These are phyloP conservation scores for Alternaria triticimaculans DNA, from an alignment of 2,329 filamentous ascomycete species.

Conservation along the genomic window DNA sequence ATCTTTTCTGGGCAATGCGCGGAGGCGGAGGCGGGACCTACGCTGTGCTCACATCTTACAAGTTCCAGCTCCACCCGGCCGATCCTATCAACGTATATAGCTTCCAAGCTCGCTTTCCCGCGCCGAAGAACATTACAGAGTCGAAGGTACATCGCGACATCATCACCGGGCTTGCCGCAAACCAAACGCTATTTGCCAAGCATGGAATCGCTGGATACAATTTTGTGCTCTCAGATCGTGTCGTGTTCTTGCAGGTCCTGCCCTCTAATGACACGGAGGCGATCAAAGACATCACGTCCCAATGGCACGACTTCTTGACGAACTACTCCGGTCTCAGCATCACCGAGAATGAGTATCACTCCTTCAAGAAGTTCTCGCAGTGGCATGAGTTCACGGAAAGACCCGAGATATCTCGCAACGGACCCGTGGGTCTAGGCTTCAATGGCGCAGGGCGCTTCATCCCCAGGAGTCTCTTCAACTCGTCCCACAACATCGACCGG, in stretches of 20 bases:
- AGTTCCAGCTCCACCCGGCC: constrained; percentile 44
- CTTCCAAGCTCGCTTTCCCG: constrained; percentile 41
- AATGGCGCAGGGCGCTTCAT: constrained; percentile 45
- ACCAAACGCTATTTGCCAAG: constrained; percentile 37
- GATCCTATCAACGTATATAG: constrained; percentile 46
- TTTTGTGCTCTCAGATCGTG: constrained; percentile 41
- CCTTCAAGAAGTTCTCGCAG: constrained; percentile 39
- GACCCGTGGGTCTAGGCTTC: constrained; percentile 43
- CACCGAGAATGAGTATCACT: constrained; percentile 40
- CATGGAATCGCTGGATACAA: constrained; percentile 46
- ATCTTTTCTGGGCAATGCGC: constrained; percentile 49
- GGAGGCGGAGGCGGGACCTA: constrained; percentile 47
- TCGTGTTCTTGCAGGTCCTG: constrained; percentile 41
- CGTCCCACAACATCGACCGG: constrained; percentile 23
- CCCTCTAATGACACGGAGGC: constrained; percentile 34
- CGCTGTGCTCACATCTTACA: constrained; percentile 46
- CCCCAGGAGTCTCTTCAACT: constrained; percentile 36
- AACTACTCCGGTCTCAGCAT: constrained; percentile 42
- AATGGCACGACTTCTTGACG: constrained; percentile 42
- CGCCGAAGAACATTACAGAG: constrained; percentile 35
- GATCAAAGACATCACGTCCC: constrained; percentile 34
- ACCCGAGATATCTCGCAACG: constrained; percentile 41
- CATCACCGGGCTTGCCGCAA: constrained; percentile 38
- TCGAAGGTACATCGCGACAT: constrained; percentile 42
- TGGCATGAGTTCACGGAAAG: constrained; percentile 41